Evolutionary conservation across 352 stramenopile genomes (phyloP).

Genomic region (Blastocystis sp.): DNA sequence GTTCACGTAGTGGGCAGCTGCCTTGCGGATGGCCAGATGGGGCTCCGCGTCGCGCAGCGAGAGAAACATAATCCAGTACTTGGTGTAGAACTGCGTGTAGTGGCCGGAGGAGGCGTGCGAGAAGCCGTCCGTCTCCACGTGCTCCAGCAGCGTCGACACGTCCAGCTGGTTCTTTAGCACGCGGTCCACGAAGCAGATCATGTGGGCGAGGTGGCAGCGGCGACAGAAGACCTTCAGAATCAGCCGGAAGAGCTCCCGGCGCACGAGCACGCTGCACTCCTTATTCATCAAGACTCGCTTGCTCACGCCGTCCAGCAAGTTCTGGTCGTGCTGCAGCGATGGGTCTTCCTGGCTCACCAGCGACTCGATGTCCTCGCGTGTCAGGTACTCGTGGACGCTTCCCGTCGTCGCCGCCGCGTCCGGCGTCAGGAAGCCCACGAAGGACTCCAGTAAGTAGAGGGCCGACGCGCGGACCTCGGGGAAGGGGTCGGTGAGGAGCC

Average conservation of each 20-base stretch:
- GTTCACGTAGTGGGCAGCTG: constrained; percentile 19
- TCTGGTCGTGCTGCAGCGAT: not conserved
- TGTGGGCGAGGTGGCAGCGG: constrained; percentile 13
- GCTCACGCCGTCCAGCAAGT: not conserved
- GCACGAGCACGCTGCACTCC: constrained; percentile 14
- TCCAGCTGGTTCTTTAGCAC: constrained; percentile 41
- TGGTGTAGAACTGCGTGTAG: constrained; percentile 37
- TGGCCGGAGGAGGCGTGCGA: not conserved
- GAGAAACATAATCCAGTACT: constrained; percentile 52
- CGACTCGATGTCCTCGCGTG: not conserved
- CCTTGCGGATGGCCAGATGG: constrained; percentile 35
- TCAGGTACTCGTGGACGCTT: constrained; percentile 16
- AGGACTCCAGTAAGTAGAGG: constrained; percentile 20
- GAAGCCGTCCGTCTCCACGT: not conserved
- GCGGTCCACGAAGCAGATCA: constrained; percentile 50
- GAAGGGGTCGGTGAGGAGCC: not conserved
- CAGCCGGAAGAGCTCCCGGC: constrained; percentile 10
- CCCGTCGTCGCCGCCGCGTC: not conserved
- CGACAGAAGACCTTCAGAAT: constrained; percentile 45
- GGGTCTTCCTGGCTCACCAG: not conserved
- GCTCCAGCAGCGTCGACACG: not conserved
- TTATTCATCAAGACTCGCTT: constrained; percentile 22
- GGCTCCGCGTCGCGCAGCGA: constrained; percentile 19
- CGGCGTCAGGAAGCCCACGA: not conserved
- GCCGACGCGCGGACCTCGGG: constrained; percentile 29